These are phyloP conservation scores for Verticillium alfalfae DNA, from an alignment of 2,329 filamentous ascomycete genomes.

Conservation along the genomic window DNA sequence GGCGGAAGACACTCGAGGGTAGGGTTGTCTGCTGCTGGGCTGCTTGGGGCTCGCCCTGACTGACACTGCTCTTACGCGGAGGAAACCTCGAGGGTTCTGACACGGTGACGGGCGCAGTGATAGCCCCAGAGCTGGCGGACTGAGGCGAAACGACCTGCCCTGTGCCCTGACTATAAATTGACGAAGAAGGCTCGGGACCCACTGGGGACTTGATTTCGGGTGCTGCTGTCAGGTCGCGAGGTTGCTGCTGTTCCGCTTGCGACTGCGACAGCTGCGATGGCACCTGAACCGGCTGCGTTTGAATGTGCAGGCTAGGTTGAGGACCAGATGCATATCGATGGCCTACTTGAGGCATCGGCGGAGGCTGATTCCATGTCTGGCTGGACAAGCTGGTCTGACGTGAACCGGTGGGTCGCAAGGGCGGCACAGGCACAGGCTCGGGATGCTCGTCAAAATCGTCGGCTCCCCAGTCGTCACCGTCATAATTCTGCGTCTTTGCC, in stretches of 20 bases:
- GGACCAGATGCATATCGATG: slow-evolving; percentile 13
- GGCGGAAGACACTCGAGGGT: slow-evolving; percentile 72
- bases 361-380: slow-evolving; percentile 19
- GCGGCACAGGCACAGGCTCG: slow-evolving; percentile 29
- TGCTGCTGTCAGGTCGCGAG: neutral
- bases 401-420: slow-evolving; percentile 9
- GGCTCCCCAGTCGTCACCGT: slow-evolving; percentile 88
- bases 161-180: slow-evolving; percentile 1
- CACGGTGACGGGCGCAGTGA: slow-evolving; percentile 14
- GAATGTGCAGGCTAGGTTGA: slow-evolving; percentile 22
- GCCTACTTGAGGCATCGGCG: neutral
- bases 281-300: slow-evolving; percentile 16
- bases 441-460: slow-evolving; percentile 55
- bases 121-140: slow-evolving; percentile 7
- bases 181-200: slow-evolving; percentile 3
- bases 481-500: slow-evolving; percentile 80
- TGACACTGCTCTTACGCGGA: slow-evolving; percentile 57
- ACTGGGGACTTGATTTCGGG: neutral
- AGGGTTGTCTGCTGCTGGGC: slow-evolving; percentile 42
- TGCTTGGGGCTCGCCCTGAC: slow-evolving; percentile 31
- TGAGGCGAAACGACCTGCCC: slow-evolving; percentile 15
- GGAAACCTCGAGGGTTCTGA: slow-evolving; percentile 40
- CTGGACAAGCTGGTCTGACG: slow-evolving; percentile 21
- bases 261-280: neutral
- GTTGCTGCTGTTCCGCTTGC: neutral